These are phyloP conservation scores for Rhizoclosmatium globosum DNA, from an alignment of 192 early-diverging fungal species.

Conservation along the genomic window DNA sequence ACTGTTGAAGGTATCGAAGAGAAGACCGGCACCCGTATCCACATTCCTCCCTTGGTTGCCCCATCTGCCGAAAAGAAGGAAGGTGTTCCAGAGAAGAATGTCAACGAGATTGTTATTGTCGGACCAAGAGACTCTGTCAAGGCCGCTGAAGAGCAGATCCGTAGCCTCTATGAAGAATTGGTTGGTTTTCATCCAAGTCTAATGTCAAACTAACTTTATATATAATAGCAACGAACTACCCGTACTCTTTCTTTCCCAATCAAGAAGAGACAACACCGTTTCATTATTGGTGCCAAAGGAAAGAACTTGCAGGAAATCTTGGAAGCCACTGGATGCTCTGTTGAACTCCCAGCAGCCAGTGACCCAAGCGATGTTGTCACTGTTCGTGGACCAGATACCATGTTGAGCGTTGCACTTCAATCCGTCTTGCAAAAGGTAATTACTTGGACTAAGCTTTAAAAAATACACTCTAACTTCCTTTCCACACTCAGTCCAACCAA, in stretches of 20 bases:
- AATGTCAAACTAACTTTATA: not conserved
- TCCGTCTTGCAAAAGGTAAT: conserved; percentile 79
- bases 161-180: conserved; percentile 67
- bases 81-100: conserved; percentile 39
- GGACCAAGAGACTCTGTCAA: conserved; percentile 81
- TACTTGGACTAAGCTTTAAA: not conserved
- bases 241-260: conserved; percentile 73
- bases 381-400: conserved; percentile 80
- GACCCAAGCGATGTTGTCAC: conserved; percentile 77
- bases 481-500: conserved; percentile 66
- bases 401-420: conserved; percentile 75
- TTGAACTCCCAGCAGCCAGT: conserved; percentile 77
- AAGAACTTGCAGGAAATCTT: conserved; percentile 82
- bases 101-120: conserved; percentile 74
- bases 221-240: conserved; percentile 62
- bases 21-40: conserved; percentile 76
- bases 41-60: conserved; percentile 73
- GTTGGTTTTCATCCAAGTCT: conserved; percentile 34
- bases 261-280: conserved; percentile 93
- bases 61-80: conserved; percentile 40
- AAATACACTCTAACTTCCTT: conserved; percentile 17
- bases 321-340: conserved; percentile 85
- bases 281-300: conserved; percentile 85
- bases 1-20: conserved; percentile 64
- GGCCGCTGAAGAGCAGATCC: conserved; percentile 69